Conservation (phyloP, 371 early-diverging fungal genomes). For the Mortierella sp. region DNA sequence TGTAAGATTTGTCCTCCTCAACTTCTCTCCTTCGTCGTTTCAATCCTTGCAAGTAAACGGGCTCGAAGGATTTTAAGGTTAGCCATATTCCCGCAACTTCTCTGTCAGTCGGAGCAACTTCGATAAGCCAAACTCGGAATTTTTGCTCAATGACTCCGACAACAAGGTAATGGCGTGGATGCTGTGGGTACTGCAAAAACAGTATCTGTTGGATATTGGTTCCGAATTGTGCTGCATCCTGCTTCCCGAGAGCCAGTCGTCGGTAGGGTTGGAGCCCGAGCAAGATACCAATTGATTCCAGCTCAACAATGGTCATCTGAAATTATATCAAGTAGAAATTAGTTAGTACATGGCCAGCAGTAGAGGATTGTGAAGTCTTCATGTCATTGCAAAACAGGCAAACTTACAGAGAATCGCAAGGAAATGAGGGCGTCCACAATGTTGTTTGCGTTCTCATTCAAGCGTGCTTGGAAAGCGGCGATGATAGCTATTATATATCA, state of each 20-base stretch:
- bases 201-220: conserved; percentile 45
- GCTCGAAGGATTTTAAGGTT: conserved; percentile 36
- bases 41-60: conserved; percentile 47
- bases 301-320: conserved; percentile 55
- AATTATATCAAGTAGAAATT: not conserved
- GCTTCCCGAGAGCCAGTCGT: conserved; percentile 36
- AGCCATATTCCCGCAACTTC: conserved; percentile 35
- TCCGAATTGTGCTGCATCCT: conserved; percentile 40
- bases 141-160: conserved; percentile 45
- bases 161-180: conserved; percentile 49
- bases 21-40: conserved; percentile 8
- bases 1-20: conserved; percentile 1
- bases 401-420: conserved; percentile 49
- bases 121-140: conserved; percentile 51
- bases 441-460: conserved; percentile 51
- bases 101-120: conserved; percentile 35
- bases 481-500: conserved; percentile 30
- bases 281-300: conserved; percentile 34
- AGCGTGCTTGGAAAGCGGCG: conserved; percentile 39
- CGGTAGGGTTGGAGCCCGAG: conserved; percentile 51
- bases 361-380: not conserved
- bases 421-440: conserved; percentile 50
- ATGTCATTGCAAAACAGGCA: not conserved
- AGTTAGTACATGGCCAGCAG: not conserved
- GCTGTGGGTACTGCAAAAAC: conserved; percentile 53